These are phyloP conservation scores for Sclerotinia minor DNA, from an alignment of 2,329 filamentous ascomycete species.

Conservation along the genomic window DNA sequence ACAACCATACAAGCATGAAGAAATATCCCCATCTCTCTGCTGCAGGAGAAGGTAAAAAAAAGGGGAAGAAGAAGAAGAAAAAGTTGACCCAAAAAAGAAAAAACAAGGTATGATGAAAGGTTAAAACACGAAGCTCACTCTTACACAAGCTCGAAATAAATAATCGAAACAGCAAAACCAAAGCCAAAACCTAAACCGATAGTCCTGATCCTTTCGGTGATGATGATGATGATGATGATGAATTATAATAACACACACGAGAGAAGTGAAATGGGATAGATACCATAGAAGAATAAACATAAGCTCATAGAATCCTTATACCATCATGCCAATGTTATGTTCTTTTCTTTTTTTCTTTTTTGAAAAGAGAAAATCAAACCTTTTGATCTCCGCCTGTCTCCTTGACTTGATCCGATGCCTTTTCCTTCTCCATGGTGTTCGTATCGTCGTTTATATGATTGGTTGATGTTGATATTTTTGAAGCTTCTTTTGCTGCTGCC, in stretches of 20 bases:
- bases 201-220: too few relatives aligned
- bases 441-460: conserved; percentile 18
- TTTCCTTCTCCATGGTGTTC: conserved; percentile 14
- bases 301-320: conserved; percentile 17
- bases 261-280: too few relatives aligned
- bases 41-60: not conserved
- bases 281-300: conserved; percentile 9
- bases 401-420: conserved; percentile 5
- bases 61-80: not conserved
- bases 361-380: not conserved
- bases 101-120: too few relatives aligned
- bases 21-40: not conserved
- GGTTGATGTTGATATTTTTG: conserved; percentile 8
- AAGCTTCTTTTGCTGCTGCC: conserved; percentile 15
- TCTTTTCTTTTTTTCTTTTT: too few relatives aligned
- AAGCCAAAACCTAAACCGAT: too few relatives aligned
- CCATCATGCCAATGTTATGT: conserved; percentile 11
- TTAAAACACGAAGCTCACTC: not conserved
- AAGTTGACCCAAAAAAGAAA: not conserved
- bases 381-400: conserved; percentile 2
- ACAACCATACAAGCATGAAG: not conserved
- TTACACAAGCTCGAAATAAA: too few relatives aligned
- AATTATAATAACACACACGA: too few relatives aligned
- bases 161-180: too few relatives aligned
- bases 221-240: too few relatives aligned